Base-by-base conservation (phyloP, 2,329 filamentous ascomycete genomes). In the Furcasterigmium sp. region DNA sequence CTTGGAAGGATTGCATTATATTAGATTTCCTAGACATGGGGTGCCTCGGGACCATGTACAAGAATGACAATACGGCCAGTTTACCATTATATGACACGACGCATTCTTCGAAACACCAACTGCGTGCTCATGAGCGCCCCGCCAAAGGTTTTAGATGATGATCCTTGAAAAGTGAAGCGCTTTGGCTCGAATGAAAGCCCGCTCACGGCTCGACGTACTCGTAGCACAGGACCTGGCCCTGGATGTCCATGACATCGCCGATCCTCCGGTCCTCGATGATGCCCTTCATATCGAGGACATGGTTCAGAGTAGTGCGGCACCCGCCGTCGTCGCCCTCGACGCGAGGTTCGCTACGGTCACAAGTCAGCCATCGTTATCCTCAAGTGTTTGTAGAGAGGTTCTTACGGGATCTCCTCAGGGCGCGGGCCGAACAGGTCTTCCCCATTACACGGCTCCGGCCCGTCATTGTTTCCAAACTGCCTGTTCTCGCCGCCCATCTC, bases 231-330 rank as follows among this genome's bases (percentile, higher is more conserved):
- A 45, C 29, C 10, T 37, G 50, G 39, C 42, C 50, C 8, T 43
- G 30, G 25, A 56, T 53, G 46, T 61, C 53, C 58, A 61, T 61
- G 3, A 61, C 47, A 28, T 59, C 56, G 2, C 42, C 44, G 15
- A 61, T 49, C 7, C 45, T 56, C 2, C 46, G 43, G 21, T 49
- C 41, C 9, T 51, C 50, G 11, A 55, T 46, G n/a, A 58, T 51
- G 13, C 50, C 56, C 26, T 52, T 47, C 55, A 58, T 55, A 35
- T 56, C 48, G 19, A 61, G 25, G 25, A 51, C 47, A 46, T 61
- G 56, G 7, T 48, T 46, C 19, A 61, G 37, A 3, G 55, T 59
- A 2, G 51, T 54, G 5, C 25, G 43, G 26, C 47, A 50, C n/a
- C 32, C 32, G 20, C 51, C 52, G 4, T 37, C 26, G 36, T 56